Evolutionary conservation across 352 stramenopile genomes (phyloP).

Genomic region (Aphanomyces astaci): DNA sequence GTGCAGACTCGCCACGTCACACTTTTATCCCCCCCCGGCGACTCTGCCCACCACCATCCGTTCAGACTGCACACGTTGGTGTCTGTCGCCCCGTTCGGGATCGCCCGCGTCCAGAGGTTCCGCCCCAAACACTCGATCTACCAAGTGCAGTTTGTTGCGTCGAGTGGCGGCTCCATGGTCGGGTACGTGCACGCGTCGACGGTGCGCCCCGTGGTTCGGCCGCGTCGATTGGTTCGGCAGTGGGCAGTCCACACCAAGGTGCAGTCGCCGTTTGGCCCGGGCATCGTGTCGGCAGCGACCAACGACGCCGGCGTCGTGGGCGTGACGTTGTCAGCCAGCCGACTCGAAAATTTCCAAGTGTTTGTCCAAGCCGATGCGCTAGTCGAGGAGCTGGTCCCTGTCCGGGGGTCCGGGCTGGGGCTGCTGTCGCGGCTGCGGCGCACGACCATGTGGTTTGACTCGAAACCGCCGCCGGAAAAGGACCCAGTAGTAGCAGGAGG

Average conservation of each 20-base stretch:
- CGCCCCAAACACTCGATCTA: conserved; percentile 12
- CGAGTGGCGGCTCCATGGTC: neutral
- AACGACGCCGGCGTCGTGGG: conserved; percentile 1
- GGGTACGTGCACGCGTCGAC: conserved; percentile 6
- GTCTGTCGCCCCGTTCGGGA: neutral
- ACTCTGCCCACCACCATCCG: neutral
- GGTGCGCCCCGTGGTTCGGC: neutral
- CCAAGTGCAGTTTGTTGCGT: conserved; percentile 13
- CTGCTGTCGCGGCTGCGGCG: neutral
- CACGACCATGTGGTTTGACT: neutral
- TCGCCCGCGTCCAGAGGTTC: neutral
- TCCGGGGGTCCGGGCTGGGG: neutral
- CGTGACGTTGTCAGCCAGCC: neutral
- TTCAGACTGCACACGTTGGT: conserved; percentile 2
- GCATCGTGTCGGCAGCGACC: neutral
- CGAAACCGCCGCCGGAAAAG: no score
- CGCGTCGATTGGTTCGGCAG: neutral
- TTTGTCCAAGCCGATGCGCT: conserved; percentile 7
- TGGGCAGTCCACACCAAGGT: conserved; percentile 1
- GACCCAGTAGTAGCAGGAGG: no score
- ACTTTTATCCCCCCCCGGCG: neutral
- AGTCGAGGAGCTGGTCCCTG: neutral
- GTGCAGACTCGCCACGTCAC: conserved; percentile 8
- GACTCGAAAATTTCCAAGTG: neutral
- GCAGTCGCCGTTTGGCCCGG: conserved; percentile 15